These are phyloP conservation scores for Potentilla sterilis DNA, from an alignment of 306 rosid genomes.

Conservation along the genomic window DNA sequence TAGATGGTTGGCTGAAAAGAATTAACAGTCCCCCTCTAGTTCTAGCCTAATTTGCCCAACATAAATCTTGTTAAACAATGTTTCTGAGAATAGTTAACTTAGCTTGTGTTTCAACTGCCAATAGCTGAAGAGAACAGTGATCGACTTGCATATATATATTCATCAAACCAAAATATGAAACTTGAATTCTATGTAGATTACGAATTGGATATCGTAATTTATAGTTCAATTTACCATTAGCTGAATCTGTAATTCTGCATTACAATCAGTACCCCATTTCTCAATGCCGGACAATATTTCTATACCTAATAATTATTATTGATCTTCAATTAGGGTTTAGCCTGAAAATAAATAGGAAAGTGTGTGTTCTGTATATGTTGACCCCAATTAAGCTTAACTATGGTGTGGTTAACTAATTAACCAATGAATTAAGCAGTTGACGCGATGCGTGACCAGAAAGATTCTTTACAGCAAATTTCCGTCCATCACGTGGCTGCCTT, in stretches of 20 bases:
- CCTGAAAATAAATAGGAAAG: not conserved
- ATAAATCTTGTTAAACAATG: not conserved
- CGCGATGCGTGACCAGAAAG: constrained; percentile 29
- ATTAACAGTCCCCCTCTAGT: not conserved
- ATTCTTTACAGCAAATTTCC: constrained; percentile 35
- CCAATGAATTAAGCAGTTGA: constrained; percentile 9
- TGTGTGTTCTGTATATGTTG: not conserved
- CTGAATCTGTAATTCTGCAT: not conserved
- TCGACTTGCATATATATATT: not conserved
- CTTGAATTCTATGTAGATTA: not conserved
- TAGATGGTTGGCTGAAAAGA: not conserved
- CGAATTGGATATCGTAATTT: not conserved
- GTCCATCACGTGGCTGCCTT: constrained; percentile 31
- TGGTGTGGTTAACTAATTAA: not conserved
- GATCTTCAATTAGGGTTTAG: not conserved
- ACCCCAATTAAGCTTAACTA: constrained; percentile 1
- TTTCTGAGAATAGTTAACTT: not conserved
- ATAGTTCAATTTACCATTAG: not conserved
- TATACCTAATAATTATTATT: not conserved
- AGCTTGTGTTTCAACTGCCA: not conserved
- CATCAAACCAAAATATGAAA: not conserved
- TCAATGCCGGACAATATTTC: not conserved
- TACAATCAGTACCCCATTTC: not conserved
- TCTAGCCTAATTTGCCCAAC: not conserved
- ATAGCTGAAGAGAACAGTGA: not conserved